Base-by-base conservation (phyloP, 73 alveolate genomes). In the Effrenium voratum region DNA sequence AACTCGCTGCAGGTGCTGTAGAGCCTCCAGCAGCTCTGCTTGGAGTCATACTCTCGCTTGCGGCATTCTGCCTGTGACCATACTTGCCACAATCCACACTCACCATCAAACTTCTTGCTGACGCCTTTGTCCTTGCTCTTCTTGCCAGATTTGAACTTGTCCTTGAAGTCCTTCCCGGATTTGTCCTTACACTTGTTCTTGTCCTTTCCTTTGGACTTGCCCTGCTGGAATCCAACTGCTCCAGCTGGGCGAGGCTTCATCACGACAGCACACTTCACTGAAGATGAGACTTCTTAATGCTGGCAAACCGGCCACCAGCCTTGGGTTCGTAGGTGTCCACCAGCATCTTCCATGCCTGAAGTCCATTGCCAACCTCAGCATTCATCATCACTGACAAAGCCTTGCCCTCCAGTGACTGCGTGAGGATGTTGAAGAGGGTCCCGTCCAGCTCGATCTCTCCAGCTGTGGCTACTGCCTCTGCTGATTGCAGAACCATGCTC, bases 11-110 rank as follows among this genome's bases (percentile, higher is more conserved):
- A 32, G 4, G 38, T 81, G 32, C 92, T 49, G 0, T n/a, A n/a
- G n/a, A n/a, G n/a, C n/a, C 75, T 49, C 24, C 38, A 36, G 32
- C 76, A 36, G 5, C 43, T 30, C 93, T 55, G 26, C 28, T 55
- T 38, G 50, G 19, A 24, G 3, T 49, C 93, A 5, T n/a, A 22
- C n/a, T 84, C 80, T 5, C 95, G 80, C 4, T 1, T 6, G 0
- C 85, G 5, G 52, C 95, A 87, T 0, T 63, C 85, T 3, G 85
- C 95, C 46, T 87, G 85, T 87, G 85, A 1, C 95, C 95, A 84
- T 85, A 60, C 16, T 40, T 45, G 36, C 40, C 41, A 36, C 84
- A 87, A 36, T 40, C 50, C 34, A 28, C 95, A 87, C 3, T 40
- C 19, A 0, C 95, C 95, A 0, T 87, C 52, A 30, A 87, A 86